Evolutionary conservation across 2,329 filamentous ascomycete species (phyloP), one percentile per base, ranked within the genome.

Genomic region (Curvularia eragrostidis): DNA sequence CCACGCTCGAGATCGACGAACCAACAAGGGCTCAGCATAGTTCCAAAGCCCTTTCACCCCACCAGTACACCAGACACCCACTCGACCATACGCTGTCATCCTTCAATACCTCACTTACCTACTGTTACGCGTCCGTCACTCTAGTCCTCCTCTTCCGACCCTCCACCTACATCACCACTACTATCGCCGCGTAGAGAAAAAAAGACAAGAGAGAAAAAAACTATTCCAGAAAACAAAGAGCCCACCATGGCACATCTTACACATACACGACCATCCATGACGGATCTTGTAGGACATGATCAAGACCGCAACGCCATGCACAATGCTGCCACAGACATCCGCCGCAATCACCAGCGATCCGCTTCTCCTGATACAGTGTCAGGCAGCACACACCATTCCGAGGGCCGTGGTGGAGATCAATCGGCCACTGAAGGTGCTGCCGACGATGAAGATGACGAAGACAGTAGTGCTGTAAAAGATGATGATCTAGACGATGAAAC

Each of bases 401-500:
- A 65, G 44, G 67, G 65, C 24, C 69, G 65, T 44, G 68, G 69
- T 12, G 60, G 69, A 49, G 68, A 65, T 12, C 72, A 72, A 34
- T 66, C 69, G 21, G 56, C 67, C 36, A 66, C 57, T 23, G 73
- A 74, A 52, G 73, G 74, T 26, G 59, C 60, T 26, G 62, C 67
- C 1, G 71, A 74, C 36, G 74, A 75, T 58, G 74, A 74, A 36
- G 74, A 75, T 41, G 71, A 73, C 8, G 75, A 73, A 51, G 72
- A 72, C 62, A 73, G 71, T 70, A 70, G 65, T 47, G 66, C 64
- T 48, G 59, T 61, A 28, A 64, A 75, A 48, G 70, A 71, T 46
- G 68, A 67, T 42, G 67, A 72, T 28, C 59, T 70, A 48, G 74
- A 77, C 24, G 74, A 77, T 32, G 75, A 78, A 47, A 74, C 75